Percentiles rank a stretch among this genome's conserved stretches.
Conservation (phyloP, 2,329 filamentous ascomycete genomes). For the Mycocentrospora acerina region DNA sequence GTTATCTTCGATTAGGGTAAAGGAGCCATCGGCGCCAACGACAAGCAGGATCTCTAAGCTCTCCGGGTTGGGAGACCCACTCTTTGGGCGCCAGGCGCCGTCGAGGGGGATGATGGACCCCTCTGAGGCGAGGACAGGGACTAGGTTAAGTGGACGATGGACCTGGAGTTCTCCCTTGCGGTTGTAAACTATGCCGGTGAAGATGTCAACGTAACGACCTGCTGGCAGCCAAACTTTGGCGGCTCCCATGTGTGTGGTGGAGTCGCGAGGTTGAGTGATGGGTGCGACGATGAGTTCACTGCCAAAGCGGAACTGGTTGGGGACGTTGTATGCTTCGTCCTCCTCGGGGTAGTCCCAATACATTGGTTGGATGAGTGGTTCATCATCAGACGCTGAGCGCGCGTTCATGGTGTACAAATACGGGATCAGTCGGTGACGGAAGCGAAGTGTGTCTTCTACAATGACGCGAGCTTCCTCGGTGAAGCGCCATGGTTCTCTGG, state of each 20-base stretch:
- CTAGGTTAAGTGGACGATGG: constrained; percentile 51
- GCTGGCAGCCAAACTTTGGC: constrained; percentile 60
- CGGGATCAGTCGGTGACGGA: constrained; percentile 61
- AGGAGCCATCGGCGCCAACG: constrained; percentile 50
- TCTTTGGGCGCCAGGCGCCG: constrained; percentile 42
- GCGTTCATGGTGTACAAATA: constrained; percentile 63
- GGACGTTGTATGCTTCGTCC: constrained; percentile 57
- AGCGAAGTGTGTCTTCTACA: constrained; percentile 53
- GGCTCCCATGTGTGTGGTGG: constrained; percentile 49
- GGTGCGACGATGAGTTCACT: constrained; percentile 58
- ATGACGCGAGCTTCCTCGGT: constrained; percentile 48
- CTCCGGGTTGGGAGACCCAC: constrained; percentile 52
- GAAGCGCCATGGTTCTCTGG: constrained; percentile 64
- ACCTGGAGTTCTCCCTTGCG: constrained; percentile 56
- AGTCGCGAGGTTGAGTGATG: constrained; percentile 55
- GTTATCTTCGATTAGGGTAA: constrained; percentile 54
- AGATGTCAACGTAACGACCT: constrained; percentile 58
- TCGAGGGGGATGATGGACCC: constrained; percentile 63
- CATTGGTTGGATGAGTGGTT: constrained; percentile 61
- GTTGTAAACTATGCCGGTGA: constrained; percentile 60
- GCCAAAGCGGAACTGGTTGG: constrained; percentile 63
- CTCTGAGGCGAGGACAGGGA: constrained; percentile 58
- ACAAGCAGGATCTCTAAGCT: constrained; percentile 53
- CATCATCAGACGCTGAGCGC: constrained; percentile 45
- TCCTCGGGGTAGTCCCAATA: constrained; percentile 61